Base-by-base conservation (phyloP, 1,139 yeast species). In the Blastobotrys apis region DNA sequence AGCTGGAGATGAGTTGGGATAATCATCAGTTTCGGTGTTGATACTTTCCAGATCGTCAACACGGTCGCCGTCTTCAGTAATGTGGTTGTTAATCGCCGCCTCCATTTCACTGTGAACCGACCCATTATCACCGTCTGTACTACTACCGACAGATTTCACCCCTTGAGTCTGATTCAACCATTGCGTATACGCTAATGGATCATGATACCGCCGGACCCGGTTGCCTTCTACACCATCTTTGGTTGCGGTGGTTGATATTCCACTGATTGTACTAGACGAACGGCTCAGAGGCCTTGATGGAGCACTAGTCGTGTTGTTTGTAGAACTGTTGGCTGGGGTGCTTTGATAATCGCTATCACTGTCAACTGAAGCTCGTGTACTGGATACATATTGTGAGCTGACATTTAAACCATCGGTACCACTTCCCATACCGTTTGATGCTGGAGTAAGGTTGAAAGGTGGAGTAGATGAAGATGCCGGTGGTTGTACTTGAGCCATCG, bases 151-250 rank as follows among this genome's bases (percentile, higher is more conserved):
- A 26, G 16, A 8, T 6, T 20, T 29, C 2, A 21, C 9, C 10
- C 17, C 22, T 6, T 53, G 23, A 3, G 22, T 30, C 19, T 31
- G 52, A 34, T 47, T 45, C 20, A 51, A 34, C 63, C 62, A 59
- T 13, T 49, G 44, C 6, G 52, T 38, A 43, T 57, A 59, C 6
- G 57, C 58, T 16, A 64, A 62, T 5, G 72, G 71, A 32, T 68
- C 71, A 2, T 70, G 72, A n/a, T 57, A 51, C 47, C 78, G 65
- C 53, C 74, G 78, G 40, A 77, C 67, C 43, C 74, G 64, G 53
- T 77, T 75, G 2, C 87, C 87, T 59, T 81, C 86, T 5, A 80
- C 63, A 0, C 87, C 87, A 57, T 81, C 87, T 55, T 81, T 81
- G 22, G 84, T 80, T 10, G 87, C 87, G 1, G 84, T 80, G 17